Base-by-base conservation (phyloP, 2,329 filamentous ascomycete species). In the Acrocalymma vagum region DNA sequence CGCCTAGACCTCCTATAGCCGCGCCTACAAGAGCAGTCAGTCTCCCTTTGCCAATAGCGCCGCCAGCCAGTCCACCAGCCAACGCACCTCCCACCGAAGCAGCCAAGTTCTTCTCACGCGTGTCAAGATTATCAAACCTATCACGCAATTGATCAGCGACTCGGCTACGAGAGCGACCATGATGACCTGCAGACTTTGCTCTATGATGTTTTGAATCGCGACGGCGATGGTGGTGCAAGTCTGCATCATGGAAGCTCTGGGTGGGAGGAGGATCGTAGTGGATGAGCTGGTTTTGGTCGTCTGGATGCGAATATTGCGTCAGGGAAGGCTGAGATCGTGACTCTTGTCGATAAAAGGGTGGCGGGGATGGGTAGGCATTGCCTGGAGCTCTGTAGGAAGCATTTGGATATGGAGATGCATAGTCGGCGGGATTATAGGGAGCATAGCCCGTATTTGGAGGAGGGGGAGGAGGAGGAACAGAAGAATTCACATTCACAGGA, bases 41-140 rank as follows among this genome's bases (percentile, higher is more conserved):
- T 52, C 54, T 64, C 42, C 63, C 60, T 34, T 63, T 59, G 29
- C 64, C 63, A 33, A 66, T 36, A 39, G 54, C 45, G 29, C 55
- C 63, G 23, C 63, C 65, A 17, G 63, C 62, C 37, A 70, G 40
- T 32, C 65, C 67, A 42, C 67, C 67, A 28, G 61, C 67, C 53
- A 70, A 66, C 61, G 65, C 67, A 66, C 67, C 67, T 60, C 58
- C 65, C 54, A 65, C 55, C 39, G 62, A 61, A 51, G 67, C 65
- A 30, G 62, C 62, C 49, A 69, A 45, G 42, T 55, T 55, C 44
- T 56, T 60, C 20, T 67, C 64, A 23, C 59, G 57, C 46, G 60
- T 27, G 42, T 66, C 62, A 46, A 68, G 57, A 32, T 52, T 51
- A 29, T 67, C 66, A 45, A 69, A 65, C 48, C 63, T 69, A 47